Evolutionary conservation across 2,329 filamentous ascomycete genomes (phyloP).

Genomic region (Calonectria ilicicola): DNA sequence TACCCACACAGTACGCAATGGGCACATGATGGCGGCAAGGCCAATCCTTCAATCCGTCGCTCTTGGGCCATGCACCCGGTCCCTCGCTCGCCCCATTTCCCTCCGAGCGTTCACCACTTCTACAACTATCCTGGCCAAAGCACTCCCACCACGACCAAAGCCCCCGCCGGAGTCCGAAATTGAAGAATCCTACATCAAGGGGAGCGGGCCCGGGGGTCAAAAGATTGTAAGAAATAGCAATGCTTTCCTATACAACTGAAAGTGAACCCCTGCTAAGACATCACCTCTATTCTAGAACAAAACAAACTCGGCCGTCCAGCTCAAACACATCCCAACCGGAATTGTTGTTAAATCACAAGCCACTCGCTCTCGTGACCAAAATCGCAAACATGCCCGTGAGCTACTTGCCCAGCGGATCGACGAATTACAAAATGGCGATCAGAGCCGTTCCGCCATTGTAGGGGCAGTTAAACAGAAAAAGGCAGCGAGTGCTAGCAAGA

Average conservation of each 20-base stretch:
- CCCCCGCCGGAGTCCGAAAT: conserved; percentile 83
- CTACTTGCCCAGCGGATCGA: conserved; percentile 83
- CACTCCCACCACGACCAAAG: conserved; percentile 78
- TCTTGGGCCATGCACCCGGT: background rate
- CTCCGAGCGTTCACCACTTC: conserved; percentile 48
- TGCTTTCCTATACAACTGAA: background rate
- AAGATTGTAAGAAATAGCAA: conserved; percentile 76
- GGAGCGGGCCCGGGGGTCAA: conserved; percentile 92
- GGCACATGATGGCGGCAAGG: conserved; percentile 19
- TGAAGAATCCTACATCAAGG: conserved; percentile 88
- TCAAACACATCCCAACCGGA: conserved; percentile 90
- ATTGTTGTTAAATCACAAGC: conserved; percentile 95
- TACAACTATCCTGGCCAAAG: conserved; percentile 57
- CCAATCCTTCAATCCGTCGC: conserved; percentile 22
- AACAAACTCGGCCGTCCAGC: conserved; percentile 93
- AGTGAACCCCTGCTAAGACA: conserved; percentile 12
- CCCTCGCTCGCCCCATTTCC: conserved; percentile 7
- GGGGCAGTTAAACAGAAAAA: conserved; percentile 73
- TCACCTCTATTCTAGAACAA: conserved; percentile 76
- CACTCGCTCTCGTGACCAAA: conserved; percentile 87
- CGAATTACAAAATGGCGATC: conserved; percentile 76
- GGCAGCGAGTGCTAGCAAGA: conserved; percentile 83
- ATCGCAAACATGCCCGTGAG: conserved; percentile 85
- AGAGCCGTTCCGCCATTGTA: conserved; percentile 75
- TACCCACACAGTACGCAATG: background rate